A percentile compares a stretch with the other conserved stretches of the same genome.
These are phyloP conservation scores for Erythrophleum ivorense DNA, from an alignment of 331 rosid genomes.

Conservation along the genomic window DNA sequence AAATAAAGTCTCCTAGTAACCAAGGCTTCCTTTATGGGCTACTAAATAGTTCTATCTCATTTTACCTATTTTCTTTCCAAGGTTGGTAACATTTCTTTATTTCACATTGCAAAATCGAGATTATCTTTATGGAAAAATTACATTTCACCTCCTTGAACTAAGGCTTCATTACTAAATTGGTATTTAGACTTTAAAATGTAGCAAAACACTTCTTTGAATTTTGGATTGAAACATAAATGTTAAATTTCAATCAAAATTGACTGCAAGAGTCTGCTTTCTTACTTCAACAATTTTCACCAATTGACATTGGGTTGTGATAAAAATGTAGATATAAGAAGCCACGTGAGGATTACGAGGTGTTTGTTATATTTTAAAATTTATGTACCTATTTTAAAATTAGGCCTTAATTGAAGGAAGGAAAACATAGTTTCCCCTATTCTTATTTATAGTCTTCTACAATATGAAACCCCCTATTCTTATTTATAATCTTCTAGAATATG, in stretches of 20 bases:
- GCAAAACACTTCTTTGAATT: not conserved
- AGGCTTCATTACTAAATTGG: not conserved
- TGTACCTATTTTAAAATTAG: not conserved
- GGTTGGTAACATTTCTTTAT: constrained; percentile 50
- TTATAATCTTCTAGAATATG: not conserved
- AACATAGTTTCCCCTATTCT: not conserved
- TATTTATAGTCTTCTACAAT: not conserved
- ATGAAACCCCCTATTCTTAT: not conserved
- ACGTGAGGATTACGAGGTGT: not conserved
- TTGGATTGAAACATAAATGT: not conserved
- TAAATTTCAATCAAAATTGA: not conserved
- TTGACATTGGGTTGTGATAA: not conserved
- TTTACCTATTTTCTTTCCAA: constrained; percentile 94
- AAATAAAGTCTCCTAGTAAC: constrained; percentile 74
- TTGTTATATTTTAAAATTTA: not conserved
- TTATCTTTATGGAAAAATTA: not conserved
- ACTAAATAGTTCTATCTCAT: constrained; percentile 80
- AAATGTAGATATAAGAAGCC: not conserved
- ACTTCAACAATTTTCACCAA: not conserved
- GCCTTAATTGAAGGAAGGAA: not conserved
- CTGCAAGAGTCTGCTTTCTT: not conserved
- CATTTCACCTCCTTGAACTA: not conserved
- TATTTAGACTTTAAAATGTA: not conserved
- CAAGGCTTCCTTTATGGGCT: constrained; percentile 83
- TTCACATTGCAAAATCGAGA: not conserved